Percentiles rank a stretch among this genome's conserved stretches.
Evolutionary conservation across 768 basidiomycete species (phyloP).

Genomic region (Tylopilus rubrobrunneus): DNA sequence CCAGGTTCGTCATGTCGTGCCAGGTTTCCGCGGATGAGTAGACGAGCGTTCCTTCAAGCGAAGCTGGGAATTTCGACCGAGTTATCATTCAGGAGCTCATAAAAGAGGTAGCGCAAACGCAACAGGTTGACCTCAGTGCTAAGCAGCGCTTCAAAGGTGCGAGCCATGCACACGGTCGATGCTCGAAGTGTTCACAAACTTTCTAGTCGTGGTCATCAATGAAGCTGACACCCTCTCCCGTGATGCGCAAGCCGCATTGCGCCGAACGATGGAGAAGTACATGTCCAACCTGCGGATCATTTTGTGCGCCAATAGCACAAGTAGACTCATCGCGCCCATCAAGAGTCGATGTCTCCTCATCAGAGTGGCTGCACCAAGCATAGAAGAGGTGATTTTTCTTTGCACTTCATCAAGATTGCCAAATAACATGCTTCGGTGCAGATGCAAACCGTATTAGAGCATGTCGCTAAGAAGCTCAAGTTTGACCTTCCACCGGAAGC

Average conservation of each 20-base stretch:
- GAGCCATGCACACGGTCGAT: background rate
- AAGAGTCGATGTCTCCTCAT: slow-evolving; percentile 92
- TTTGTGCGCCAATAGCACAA: slow-evolving; percentile 93
- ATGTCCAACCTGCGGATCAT: slow-evolving; percentile 98
- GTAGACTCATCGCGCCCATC: slow-evolving; percentile 94
- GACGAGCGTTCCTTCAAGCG: slow-evolving; percentile 46
- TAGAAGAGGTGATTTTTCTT: slow-evolving; percentile 58
- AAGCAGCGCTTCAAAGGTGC: slow-evolving; percentile 96
- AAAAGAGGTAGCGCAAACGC: slow-evolving; percentile 98
- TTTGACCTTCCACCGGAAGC: slow-evolving; percentile 81
- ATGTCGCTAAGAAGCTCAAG: slow-evolving; percentile 76
- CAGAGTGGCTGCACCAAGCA: slow-evolving; percentile 83
- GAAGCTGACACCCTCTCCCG: slow-evolving; percentile 93
- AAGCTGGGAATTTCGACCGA: slow-evolving; percentile 93
- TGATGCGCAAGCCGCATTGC: slow-evolving; percentile 94
- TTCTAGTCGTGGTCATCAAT: slow-evolving; percentile 91
- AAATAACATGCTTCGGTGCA: slow-evolving; percentile 28
- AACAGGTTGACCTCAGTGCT: slow-evolving; percentile 94
- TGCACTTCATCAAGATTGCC: background rate
- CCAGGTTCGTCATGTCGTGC: slow-evolving; percentile 56
- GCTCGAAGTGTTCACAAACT: background rate
- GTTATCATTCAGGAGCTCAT: slow-evolving; percentile 94
- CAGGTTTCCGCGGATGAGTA: background rate
- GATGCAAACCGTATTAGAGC: slow-evolving; percentile 77
- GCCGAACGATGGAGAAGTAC: slow-evolving; percentile 99